These are phyloP conservation scores for Primulina huaijiensis DNA, from an alignment of 257 asterid species.

Conservation along the genomic window DNA sequence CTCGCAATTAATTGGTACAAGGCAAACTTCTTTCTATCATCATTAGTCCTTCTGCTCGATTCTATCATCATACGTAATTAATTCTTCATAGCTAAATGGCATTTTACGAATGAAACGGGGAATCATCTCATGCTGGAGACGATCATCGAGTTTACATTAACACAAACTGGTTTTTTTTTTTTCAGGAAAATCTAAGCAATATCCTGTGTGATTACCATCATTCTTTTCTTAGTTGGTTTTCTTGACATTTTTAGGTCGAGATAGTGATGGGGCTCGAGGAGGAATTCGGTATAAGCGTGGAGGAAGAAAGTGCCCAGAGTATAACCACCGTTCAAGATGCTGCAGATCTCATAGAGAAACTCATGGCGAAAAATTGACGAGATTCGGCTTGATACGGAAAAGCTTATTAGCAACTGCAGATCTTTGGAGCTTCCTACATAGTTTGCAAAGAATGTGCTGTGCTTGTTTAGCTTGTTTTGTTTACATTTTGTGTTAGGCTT, in stretches of 20 bases:
- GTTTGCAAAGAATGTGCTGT: constrained; percentile 14
- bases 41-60: background rate
- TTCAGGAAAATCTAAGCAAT: too few relatives aligned
- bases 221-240: background rate
- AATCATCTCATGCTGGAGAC: background rate
- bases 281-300: constrained; percentile 81
- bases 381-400: constrained; percentile 19
- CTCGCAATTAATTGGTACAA: background rate
- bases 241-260: constrained; percentile 50
- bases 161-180: too few relatives aligned
- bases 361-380: constrained; percentile 43
- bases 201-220: background rate
- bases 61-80: too few relatives aligned
- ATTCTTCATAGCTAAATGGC: background rate
- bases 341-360: constrained; percentile 79
- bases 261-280: constrained; percentile 96
- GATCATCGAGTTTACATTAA: background rate
- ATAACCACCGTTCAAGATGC: constrained; percentile 88
- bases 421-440: background rate
- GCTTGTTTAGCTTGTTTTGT: constrained; percentile 18
- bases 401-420: constrained; percentile 3
- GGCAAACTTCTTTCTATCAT: background rate
- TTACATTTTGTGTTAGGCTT: constrained; percentile 11
- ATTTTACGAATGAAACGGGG: background rate
- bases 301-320: constrained; percentile 88